Base-by-base conservation (phyloP, 805 yeast species). In the Saccharomycopsis fibuligera region DNA sequence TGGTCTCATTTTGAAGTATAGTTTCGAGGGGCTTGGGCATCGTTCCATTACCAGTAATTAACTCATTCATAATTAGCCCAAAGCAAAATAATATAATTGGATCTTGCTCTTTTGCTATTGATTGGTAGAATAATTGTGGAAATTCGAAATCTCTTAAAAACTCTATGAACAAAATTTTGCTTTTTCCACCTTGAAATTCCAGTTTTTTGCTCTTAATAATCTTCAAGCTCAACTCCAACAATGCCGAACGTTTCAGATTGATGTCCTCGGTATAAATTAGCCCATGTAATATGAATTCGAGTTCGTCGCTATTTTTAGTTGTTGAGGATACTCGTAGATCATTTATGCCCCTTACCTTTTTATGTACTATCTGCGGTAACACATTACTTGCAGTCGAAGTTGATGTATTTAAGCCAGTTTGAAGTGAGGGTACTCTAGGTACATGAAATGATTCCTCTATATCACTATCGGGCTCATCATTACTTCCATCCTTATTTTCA, bases 41-140 rank as follows among this genome's bases (percentile, higher is more conserved):
- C 8, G 19, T 6, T 12, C 5, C 14, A 37, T 19, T 25, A 19
- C 14, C n/a, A 17, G 37, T 8, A 6, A 44, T 16, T 6, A 44
- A 6, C 24, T 45, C 49, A 23, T 45, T 22, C 17, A 45, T 21
- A 30, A 45, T 37, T 37, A 45, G 27, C 8, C 44, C 44, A 40
- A 45, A 45, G 17, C 44, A 45, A 17, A 45, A 36, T 3, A n/a
- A 6, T 5, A 31, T 22, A 3, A 45, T 9, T 5, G 44, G 44
- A 33, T 45, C 49, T 14, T 30, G 17, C 9, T 25, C 21, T 17
- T 16, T 5, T 4, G 14, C 23, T 6, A 44, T 12, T n/a, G 44
- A 9, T 6, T 27, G 5, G 23, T 27, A 30, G 27, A 38, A 39
- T 10, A 14, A 5, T 5, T 29, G 4, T 3, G 43, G 41, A 9